phyloP scores from a whole-genome alignment of 176 grass and related monocot genomes.

The Chrysopogon serrulatus region DNA sequence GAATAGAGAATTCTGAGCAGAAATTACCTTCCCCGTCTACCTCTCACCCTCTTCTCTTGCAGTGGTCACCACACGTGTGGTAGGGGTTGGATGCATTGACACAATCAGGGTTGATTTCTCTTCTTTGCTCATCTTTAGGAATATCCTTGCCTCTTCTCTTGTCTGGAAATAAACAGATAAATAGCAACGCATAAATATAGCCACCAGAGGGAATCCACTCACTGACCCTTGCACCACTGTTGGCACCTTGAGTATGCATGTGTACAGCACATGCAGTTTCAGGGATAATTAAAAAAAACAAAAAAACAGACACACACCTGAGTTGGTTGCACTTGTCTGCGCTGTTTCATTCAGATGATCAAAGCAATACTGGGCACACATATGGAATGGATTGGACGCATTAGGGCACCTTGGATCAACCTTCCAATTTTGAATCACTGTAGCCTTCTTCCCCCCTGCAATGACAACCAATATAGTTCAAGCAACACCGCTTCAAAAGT shows the following conservation, averaged over 20 bases:
- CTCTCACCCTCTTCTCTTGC: constrained; percentile 45
- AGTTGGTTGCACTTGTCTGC: constrained; percentile 14
- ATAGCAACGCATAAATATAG: constrained; percentile 16
- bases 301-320: constrained; percentile 11
- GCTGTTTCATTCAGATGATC: constrained; percentile 41
- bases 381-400: constrained; percentile 79
- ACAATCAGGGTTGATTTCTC: constrained; percentile 61
- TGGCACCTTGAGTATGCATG: background rate
- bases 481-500: background rate
- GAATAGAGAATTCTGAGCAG: background rate
- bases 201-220: background rate
- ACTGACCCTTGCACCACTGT: background rate
- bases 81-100: constrained; percentile 85
- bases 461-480: background rate
- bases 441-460: constrained; percentile 10
- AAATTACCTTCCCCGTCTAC: constrained; percentile 35
- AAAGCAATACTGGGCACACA: constrained; percentile 68
- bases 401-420: constrained; percentile 75
- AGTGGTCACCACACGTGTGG: constrained; percentile 71
- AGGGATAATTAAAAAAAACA: background rate
- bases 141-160: constrained; percentile 30
- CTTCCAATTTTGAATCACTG: constrained; percentile 28
- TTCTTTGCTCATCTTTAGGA: constrained; percentile 30
- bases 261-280: background rate
- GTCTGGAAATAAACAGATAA: constrained; percentile 26